Evolutionary conservation across 2,329 filamentous ascomycete genomes (phyloP).

Genomic region (Trichoderma sp.): DNA sequence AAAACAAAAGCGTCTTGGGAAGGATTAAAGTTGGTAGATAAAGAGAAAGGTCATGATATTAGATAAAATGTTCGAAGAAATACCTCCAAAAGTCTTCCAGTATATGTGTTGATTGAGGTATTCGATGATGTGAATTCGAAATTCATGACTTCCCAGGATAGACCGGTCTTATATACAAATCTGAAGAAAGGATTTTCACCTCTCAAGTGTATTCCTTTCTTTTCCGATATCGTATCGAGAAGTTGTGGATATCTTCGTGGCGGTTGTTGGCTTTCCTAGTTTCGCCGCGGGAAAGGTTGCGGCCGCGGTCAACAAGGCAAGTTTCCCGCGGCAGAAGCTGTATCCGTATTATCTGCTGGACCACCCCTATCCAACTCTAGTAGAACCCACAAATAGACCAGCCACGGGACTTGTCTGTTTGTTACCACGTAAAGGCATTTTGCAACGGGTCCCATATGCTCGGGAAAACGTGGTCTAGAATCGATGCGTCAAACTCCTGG

Average conservation of each 20-base stretch:
- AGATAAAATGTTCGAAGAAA: not conserved
- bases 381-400: not conserved
- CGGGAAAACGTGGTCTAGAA: slow-evolving; percentile 41
- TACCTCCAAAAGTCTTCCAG: not conserved
- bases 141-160: not conserved
- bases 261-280: slow-evolving; percentile 16
- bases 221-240: slow-evolving; percentile 28
- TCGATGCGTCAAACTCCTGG: slow-evolving; percentile 38
- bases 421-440: slow-evolving; percentile 35
- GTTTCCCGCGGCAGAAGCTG: slow-evolving; percentile 26
- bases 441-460: slow-evolving; percentile 42
- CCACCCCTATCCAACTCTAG: not conserved
- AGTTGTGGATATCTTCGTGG: slow-evolving; percentile 14
- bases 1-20: not conserved
- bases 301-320: no score
- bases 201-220: not conserved
- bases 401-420: not conserved
- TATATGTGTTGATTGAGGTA: not conserved
- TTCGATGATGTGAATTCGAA: slow-evolving; percentile 3
- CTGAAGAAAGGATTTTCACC: not conserved
- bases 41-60: not conserved
- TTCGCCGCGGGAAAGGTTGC: slow-evolving; percentile 28
- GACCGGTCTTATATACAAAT: not conserved
- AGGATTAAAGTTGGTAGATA: not conserved
- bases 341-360: slow-evolving; percentile 8